phyloP scores from a whole-genome alignment of 2,329 filamentous ascomycete species.

The Paecilomyces fulvus region DNA sequence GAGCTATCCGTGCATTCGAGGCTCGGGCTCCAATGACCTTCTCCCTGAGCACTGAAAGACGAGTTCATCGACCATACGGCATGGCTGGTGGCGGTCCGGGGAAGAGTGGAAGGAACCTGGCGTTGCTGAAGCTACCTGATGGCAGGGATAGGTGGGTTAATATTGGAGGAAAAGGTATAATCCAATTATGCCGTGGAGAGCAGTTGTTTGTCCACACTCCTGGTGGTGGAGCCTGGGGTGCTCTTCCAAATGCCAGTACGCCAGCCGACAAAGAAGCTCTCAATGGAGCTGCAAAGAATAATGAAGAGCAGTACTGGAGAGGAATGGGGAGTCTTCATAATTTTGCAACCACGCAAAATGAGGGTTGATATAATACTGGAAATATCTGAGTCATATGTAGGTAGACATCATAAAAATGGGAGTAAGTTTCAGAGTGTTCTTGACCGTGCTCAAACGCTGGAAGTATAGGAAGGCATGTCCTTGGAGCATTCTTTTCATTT shows the following conservation, averaged over 20 bases:
- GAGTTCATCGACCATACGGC: constrained; percentile 1
- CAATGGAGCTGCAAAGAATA: neutral
- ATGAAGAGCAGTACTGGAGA: neutral
- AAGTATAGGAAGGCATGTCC: too few relatives aligned
- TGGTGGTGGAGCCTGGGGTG: constrained; percentile 2
- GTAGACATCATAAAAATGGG: too few relatives aligned
- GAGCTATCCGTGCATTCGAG: constrained; percentile 1
- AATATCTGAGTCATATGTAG: too few relatives aligned
- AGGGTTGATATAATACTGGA: neutral
- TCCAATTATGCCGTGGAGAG: neutral
- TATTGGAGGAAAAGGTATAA: constrained; percentile 2
- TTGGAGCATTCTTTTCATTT: too few relatives aligned
- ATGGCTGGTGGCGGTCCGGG: constrained; percentile 3
- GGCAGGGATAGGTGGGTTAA: constrained; percentile 2
- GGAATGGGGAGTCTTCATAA: neutral
- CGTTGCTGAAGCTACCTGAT: constrained; percentile 1
- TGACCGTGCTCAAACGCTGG: too few relatives aligned
- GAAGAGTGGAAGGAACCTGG: constrained; percentile 2
- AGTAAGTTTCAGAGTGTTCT: too few relatives aligned
- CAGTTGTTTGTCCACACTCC: constrained; percentile 1
- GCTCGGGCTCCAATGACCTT: neutral
- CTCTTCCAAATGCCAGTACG: neutral
- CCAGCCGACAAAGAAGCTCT: neutral
- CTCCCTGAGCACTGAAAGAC: constrained; percentile 1
- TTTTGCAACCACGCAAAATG: neutral